Evolutionary conservation across 163 green algal species (phyloP), one percentile per base, ranked within the genome.

Genomic region (Prototheca stagnorum): DNA sequence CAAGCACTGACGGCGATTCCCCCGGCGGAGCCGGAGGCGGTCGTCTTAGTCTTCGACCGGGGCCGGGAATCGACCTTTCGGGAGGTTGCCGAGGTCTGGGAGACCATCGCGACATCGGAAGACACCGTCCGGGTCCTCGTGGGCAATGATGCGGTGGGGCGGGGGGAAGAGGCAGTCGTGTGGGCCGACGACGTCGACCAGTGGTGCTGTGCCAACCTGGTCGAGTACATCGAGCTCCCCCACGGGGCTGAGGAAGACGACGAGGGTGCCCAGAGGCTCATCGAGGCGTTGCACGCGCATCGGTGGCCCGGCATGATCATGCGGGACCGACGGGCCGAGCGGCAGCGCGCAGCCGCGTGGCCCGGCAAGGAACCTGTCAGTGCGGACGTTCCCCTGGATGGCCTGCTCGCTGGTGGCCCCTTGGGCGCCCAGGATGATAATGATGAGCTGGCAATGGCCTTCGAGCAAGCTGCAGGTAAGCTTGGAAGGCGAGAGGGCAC

Each of bases 271-370:
- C 74, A 40, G 3, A 60, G 75, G 0, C 46, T 82, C 2, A 34
- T 57, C 0, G 65, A 77, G 39, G 75, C 68, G 1, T 53, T 85
- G 26, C 47, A 85, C n/a, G 68, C 74, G 7, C 66, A 85, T 44
- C 62, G 64, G 45, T 85, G 76, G 76, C 64, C 74, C 1, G 64
- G 66, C 22, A 40, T 84, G 51, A 33, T 12, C 1, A 33, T 78
- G 12, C 73, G 75, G 23, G 35, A 35, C n/a, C 22, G 5, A 20
- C 51, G 14, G 40, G 22, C 29, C 22, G 22, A 11, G 26, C 21
- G 44, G 16, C 29, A 21, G 14, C 6, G 42, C 22, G 1, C 24
- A 40, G 20, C 21, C 7, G 17, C 19, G 15, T 8, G 39, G 36
- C 2, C 17, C 3, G 5, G 7, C 36, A 16, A 9, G 39, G 33